Conservation (phyloP, 345 rosid species). For the Rhizophora mangle region DNA sequence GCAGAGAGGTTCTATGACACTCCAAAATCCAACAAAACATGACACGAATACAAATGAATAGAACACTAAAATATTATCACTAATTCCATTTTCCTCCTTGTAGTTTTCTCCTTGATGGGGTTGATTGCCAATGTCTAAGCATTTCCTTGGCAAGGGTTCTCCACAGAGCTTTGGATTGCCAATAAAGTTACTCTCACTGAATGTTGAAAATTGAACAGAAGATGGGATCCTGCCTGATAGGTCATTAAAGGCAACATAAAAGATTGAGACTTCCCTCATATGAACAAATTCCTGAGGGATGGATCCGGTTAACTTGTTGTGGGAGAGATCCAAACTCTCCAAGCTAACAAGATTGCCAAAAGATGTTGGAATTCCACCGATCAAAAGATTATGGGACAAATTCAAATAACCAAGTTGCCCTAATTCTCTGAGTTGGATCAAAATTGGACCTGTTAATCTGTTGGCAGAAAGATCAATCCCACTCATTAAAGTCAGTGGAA, state of each 20-base stretch:
- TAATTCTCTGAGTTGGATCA: slow-evolving; percentile 10
- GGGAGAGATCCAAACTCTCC: slow-evolving; percentile 31
- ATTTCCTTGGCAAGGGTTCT: slow-evolving; percentile 5
- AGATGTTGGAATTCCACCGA: slow-evolving; percentile 17
- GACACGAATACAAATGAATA: slow-evolving; percentile 14
- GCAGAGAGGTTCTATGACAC: slow-evolving; percentile 11
- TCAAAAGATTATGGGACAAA: slow-evolving; percentile 19
- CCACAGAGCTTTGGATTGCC: slow-evolving; percentile 25
- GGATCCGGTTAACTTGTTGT: slow-evolving; percentile 17
- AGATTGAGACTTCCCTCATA: background rate
- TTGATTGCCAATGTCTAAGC: background rate
- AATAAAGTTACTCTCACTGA: background rate
- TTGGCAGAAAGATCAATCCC: slow-evolving; percentile 24
- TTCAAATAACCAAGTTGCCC: slow-evolving; percentile 17
- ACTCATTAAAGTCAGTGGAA: slow-evolving; percentile 23
- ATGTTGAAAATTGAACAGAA: slow-evolving; percentile 18
- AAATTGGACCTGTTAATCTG: slow-evolving; percentile 12
- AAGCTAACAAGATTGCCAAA: slow-evolving; percentile 6
- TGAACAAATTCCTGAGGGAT: slow-evolving; percentile 14
- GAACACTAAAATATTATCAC: slow-evolving; percentile 13
- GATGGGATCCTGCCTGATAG: slow-evolving; percentile 23
- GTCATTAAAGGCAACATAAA: slow-evolving; percentile 19
- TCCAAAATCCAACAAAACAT: slow-evolving; percentile 17
- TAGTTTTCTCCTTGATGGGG: background rate
- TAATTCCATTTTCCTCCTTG: background rate